Base-by-base conservation (phyloP, 73 alveolate species). In the Paraurostyla sp. region DNA sequence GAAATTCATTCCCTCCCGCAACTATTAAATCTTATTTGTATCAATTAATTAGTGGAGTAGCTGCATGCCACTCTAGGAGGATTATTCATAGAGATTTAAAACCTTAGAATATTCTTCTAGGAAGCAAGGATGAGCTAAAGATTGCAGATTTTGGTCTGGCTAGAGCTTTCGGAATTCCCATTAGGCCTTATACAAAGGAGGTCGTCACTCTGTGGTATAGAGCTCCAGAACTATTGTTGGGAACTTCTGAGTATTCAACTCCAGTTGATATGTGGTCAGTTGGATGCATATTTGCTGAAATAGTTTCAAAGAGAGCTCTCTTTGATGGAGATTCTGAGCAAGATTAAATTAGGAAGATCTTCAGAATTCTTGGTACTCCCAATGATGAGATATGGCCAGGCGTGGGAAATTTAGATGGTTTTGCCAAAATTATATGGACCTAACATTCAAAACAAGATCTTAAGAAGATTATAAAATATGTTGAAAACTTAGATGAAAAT, bases 121-220 rank as follows among this genome's bases (percentile, higher is more conserved):
- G 97, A 78, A 56, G 60, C 51, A 88, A 96, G 52, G 88, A 93
- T 68, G 58, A 85, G 40, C 88, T 96, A 16, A 92, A 97, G 92
- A 88, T 97, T 15, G 99, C 99, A 51, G 99, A 97, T 50, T 97
- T 97, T 92, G 99, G 99, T 18, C 89, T 97, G 23, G 99, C 99
- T 13, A 57, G 99, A 54, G 99, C 99, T 32, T 97, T 96, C 83
- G 96, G 97, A 38, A 83, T 97, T 27, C 99, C 99, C 32, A 80
- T 96, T 42, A 95, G 96, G 75, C 97, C 99, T 15, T 97, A 96
- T 73, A 95, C 97, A 16, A 95, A 94, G 52, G 98, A 94, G 81
- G 92, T 94, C 33, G 93, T 92, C 27, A 94, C 98, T 0, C 80
- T 94, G 76, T 94, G 96, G 96, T 94, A 94, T 88, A 80, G 98